Evolutionary conservation across 2,329 filamentous ascomycete species (phyloP).

Genomic region (Arthrobotrys conoides): DNA sequence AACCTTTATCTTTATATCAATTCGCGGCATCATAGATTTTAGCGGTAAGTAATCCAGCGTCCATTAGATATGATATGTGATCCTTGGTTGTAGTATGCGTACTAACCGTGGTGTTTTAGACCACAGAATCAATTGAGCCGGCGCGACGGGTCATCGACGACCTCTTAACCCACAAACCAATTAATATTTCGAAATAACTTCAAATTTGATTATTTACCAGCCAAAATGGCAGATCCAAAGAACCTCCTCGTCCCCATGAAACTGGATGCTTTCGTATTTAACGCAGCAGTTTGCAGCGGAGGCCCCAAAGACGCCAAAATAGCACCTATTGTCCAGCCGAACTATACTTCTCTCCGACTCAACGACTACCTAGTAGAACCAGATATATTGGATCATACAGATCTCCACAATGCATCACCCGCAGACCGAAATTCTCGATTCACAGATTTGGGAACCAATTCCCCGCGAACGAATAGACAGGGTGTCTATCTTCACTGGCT

Average conservation of each 20-base stretch:
- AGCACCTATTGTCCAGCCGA: constrained; percentile 68
- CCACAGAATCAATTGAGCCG: no score
- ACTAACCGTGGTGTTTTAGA: no score
- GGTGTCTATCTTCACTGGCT: constrained; percentile 69
- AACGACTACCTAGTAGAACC: constrained; percentile 65
- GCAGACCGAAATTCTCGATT: constrained; percentile 65
- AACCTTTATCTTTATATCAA: no score
- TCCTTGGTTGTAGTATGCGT: no score
- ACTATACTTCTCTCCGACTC: constrained; percentile 69
- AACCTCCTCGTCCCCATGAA: constrained; percentile 64
- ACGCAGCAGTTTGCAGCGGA: constrained; percentile 38
- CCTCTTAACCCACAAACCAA: no score
- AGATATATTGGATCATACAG: constrained; percentile 67
- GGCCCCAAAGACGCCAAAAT: constrained; percentile 64
- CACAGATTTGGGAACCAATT: constrained; percentile 63
- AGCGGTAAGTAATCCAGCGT: no score
- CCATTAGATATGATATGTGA: no score
- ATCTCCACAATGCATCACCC: constrained; percentile 66
- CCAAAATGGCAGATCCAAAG: no score
- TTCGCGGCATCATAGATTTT: no score
- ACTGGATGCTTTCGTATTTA: constrained; percentile 65
- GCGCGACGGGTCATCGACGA: no score
- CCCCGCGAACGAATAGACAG: constrained; percentile 62
- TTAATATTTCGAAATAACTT: no score
- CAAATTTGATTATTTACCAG: no score